A percentile compares a stretch with the other conserved stretches of the same genome.
Conservation (phyloP, 371 early-diverging fungal genomes). For the Coemansia sp. region DNA sequence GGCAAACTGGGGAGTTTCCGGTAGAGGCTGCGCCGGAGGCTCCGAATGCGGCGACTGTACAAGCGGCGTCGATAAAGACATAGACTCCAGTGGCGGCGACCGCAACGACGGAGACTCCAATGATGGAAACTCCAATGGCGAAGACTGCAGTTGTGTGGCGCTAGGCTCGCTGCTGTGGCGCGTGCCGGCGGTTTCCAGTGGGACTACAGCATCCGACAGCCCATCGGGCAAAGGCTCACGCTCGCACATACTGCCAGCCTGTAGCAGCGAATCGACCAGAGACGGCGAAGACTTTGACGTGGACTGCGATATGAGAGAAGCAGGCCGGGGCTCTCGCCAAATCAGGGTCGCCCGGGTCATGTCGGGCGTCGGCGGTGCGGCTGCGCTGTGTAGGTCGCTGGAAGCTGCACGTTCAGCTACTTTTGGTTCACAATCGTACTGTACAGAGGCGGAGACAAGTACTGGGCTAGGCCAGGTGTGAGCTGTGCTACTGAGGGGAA, state of each 20-base stretch:
- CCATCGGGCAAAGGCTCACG: not conserved
- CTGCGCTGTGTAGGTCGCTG: not conserved
- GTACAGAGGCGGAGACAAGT: not conserved
- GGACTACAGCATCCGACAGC: not conserved
- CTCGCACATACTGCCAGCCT: not conserved
- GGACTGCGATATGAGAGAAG: not conserved
- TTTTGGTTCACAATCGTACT: not conserved
- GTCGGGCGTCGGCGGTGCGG: not conserved
- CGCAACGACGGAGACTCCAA: not conserved
- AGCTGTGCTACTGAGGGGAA: conserved; percentile 3
- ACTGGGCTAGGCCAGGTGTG: not conserved
- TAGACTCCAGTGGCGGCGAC: not conserved
- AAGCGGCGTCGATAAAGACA: not conserved
- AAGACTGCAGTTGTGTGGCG: conserved; percentile 1
- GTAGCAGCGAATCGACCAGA: conserved; percentile 8
- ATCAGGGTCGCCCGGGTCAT: conserved; percentile 13
- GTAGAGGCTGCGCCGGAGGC: not conserved
- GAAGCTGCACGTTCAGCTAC: not conserved
- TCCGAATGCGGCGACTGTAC: conserved; percentile 4
- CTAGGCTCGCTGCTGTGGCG: conserved; percentile 7
- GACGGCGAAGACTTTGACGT: not conserved
- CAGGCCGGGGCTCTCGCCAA: conserved; percentile 7
- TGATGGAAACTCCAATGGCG: not conserved
- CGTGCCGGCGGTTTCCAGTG: not conserved
- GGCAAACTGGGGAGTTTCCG: not conserved